Percentiles rank a stretch among this genome's conserved stretches.
Evolutionary conservation across 2,329 filamentous ascomycete genomes (phyloP).

Genomic region (Chalaropsis thielavioides): DNA sequence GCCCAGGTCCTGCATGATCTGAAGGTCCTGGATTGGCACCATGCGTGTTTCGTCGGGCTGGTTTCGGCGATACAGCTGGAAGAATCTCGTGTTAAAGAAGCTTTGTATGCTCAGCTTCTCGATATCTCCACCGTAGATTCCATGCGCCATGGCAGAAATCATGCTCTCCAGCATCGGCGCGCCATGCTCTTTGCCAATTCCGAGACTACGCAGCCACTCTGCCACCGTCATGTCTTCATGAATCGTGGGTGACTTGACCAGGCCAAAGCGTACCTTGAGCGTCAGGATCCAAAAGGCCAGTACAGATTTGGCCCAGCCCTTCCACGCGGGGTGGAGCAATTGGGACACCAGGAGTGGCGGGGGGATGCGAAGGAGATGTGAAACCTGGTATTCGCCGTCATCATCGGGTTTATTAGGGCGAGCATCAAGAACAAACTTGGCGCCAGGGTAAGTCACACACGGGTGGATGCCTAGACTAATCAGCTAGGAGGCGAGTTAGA

Average conservation of each 20-base stretch:
- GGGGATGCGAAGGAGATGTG: constrained; percentile 39
- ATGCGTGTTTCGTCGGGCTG: constrained; percentile 18
- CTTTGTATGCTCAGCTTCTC: constrained; percentile 61
- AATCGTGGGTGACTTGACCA: constrained; percentile 23
- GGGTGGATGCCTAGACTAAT: constrained; percentile 14
- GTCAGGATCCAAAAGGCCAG: constrained; percentile 15
- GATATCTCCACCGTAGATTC: constrained; percentile 84
- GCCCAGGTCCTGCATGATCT: constrained; percentile 23
- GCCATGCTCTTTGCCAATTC: constrained; percentile 14
- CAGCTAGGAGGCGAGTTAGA: constrained; percentile 4
- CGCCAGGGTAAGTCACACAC: constrained; percentile 11
- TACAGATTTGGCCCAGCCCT: constrained; percentile 15
- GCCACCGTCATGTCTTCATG: constrained; percentile 26
- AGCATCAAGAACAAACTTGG: constrained; percentile 15
- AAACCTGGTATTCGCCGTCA: constrained; percentile 23
- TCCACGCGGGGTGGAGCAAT: constrained; percentile 15
- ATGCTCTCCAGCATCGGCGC: constrained; percentile 50
- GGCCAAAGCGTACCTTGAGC: constrained; percentile 15
- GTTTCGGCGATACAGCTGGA: constrained; percentile 18
- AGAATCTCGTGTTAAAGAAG: constrained; percentile 34
- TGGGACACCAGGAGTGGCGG: constrained; percentile 20
- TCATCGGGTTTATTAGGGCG: not conserved
- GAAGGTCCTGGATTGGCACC: constrained; percentile 23
- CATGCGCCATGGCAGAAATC: constrained; percentile 63
- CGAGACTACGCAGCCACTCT: constrained; percentile 25